Conservation (phyloP, 805 yeast species). For the Saturnispora zaruensis region DNA sequence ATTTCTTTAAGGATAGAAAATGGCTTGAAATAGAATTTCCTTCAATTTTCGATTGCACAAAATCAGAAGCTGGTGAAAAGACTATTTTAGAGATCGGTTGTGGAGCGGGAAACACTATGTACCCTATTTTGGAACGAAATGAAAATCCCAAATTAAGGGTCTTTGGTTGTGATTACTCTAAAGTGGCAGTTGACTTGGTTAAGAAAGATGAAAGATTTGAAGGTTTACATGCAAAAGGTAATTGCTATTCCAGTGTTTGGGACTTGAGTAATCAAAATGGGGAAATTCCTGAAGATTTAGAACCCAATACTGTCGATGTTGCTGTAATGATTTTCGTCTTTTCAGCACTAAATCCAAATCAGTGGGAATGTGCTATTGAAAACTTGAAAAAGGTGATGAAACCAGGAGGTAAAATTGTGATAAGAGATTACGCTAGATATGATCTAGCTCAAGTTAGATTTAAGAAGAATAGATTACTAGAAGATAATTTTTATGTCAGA, state of each 20-base stretch:
- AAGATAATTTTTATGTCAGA: constrained; percentile 89
- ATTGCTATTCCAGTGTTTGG: constrained; percentile 86
- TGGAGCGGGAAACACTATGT: constrained; percentile 97
- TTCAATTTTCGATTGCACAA: constrained; percentile 66
- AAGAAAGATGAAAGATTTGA: constrained; percentile 53
- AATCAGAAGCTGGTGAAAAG: constrained; percentile 57
- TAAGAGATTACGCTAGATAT: constrained; percentile 92
- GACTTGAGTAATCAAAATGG: constrained; percentile 77
- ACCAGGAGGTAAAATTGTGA: constrained; percentile 86
- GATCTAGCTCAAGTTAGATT: constrained; percentile 93
- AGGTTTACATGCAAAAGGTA: constrained; percentile 19
- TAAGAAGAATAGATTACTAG: constrained; percentile 77
- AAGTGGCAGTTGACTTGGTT: constrained; percentile 83
- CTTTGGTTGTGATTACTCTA: constrained; percentile 83
- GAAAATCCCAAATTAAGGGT: constrained; percentile 67
- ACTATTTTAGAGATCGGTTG: constrained; percentile 90
- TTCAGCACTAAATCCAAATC: constrained; percentile 83
- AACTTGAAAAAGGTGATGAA: constrained; percentile 68
- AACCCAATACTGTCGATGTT: constrained; percentile 75
- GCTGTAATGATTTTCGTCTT: constrained; percentile 94
- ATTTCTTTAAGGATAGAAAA: constrained; percentile 92
- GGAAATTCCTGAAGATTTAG: constrained; percentile 73
- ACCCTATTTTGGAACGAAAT: constrained; percentile 78
- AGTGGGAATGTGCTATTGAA: constrained; percentile 75
- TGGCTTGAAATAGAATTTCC: constrained; percentile 97